Evolutionary conservation across 2,329 filamentous ascomycete genomes (phyloP).

Genomic region (Raffaelea deltoideospora): DNA sequence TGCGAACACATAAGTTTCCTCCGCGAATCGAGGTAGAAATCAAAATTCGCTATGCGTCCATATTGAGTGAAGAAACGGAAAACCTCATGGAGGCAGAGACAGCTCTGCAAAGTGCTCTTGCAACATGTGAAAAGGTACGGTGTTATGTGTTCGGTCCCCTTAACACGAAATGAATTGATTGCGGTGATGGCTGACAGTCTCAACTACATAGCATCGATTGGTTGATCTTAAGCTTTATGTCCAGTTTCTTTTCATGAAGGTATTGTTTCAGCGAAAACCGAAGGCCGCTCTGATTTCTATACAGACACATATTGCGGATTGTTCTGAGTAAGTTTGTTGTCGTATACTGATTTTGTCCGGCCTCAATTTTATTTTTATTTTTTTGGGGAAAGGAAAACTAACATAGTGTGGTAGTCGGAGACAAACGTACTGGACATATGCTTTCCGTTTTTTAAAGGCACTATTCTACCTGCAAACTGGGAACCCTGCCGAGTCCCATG

Average conservation of each 20-base stretch:
- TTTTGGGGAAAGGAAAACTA: constrained; percentile 4
- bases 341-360: too few species aligned
- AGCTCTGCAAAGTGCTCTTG: constrained; percentile 54
- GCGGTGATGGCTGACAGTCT: background rate
- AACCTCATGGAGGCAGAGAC: constrained; percentile 62
- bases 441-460: constrained; percentile 59
- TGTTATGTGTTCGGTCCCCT: background rate
- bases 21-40: constrained; percentile 56
- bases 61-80: constrained; percentile 62
- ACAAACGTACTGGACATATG: constrained; percentile 65
- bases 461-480: constrained; percentile 50
- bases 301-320: constrained; percentile 53
- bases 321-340: constrained; percentile 46
- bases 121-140: constrained; percentile 48
- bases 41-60: constrained; percentile 53
- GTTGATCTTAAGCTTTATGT: constrained; percentile 62
- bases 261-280: constrained; percentile 54
- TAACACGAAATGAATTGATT: too few species aligned
- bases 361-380: background rate
- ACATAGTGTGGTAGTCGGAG: constrained; percentile 20
- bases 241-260: constrained; percentile 56
- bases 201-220: constrained; percentile 39
- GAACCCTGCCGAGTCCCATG: constrained; percentile 43
- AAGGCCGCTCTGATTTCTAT: constrained; percentile 60
- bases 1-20: constrained; percentile 44